A percentile compares a stretch with the other conserved stretches of the same genome.
Conservation (phyloP, 805 yeast species). For the Metschnikowia bowlesiae region DNA sequence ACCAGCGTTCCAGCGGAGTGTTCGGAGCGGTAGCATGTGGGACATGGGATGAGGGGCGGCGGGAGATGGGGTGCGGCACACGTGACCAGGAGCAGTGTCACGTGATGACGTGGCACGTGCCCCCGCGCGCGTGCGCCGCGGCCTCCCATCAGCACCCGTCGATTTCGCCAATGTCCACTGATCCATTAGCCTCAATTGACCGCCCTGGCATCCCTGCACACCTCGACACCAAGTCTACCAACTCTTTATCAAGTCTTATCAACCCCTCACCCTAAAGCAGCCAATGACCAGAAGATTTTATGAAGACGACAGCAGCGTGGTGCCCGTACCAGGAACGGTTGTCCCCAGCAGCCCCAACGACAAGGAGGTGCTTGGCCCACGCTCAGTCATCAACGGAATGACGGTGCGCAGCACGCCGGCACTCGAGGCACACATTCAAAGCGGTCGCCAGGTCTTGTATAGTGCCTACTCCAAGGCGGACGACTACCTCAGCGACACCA, state of each 20-base stretch:
- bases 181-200: no score
- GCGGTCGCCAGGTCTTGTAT: slow-evolving; percentile 43
- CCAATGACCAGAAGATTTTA: slow-evolving; percentile 38
- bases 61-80: neutral
- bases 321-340: slow-evolving; percentile 49
- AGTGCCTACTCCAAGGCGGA: slow-evolving; percentile 24
- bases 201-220: no score
- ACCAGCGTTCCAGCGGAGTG: neutral
- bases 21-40: slow-evolving; percentile 2
- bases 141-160: neutral
- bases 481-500: slow-evolving; percentile 42
- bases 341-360: slow-evolving; percentile 41
- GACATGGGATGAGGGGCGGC: neutral
- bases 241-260: no score
- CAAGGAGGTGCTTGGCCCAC: slow-evolving; percentile 42
- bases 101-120: neutral
- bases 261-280: no score
- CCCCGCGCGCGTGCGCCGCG: neutral
- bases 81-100: neutral
- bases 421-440: slow-evolving; percentile 46
- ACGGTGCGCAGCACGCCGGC: slow-evolving; percentile 49
- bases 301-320: slow-evolving; percentile 44
- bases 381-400: slow-evolving; percentile 50
- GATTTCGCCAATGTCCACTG: neutral
- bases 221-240: no score